These are phyloP conservation scores for Truncatella angustata DNA, from an alignment of 2,329 filamentous ascomycete species.

Conservation along the genomic window DNA sequence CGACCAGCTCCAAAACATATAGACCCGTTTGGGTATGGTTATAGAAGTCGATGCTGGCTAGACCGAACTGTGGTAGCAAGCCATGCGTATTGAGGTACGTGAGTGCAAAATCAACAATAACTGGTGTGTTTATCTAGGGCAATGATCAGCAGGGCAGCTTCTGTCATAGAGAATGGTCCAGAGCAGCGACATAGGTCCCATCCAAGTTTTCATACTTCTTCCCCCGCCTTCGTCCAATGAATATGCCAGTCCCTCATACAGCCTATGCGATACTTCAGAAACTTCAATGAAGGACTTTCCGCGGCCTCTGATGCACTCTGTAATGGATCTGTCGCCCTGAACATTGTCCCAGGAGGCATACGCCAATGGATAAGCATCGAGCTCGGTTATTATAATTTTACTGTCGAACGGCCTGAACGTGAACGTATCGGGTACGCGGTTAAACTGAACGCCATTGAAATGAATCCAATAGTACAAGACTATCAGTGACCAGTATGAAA, in stretches of 20 bases:
- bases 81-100: conserved; percentile 18
- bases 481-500: no score
- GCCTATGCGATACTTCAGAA: conserved; percentile 22
- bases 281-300: conserved; percentile 20
- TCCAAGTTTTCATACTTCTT: background rate
- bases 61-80: background rate
- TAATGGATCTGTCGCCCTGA: background rate
- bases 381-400: conserved; percentile 18
- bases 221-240: background rate
- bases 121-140: conserved; percentile 24
- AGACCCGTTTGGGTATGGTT: no score
- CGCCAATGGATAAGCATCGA: conserved; percentile 24
- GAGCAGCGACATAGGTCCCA: background rate
- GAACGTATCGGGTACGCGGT: conserved; percentile 18
- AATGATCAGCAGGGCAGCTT: background rate
- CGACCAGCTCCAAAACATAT: background rate
- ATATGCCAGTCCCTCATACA: conserved; percentile 23
- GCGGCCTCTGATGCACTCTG: conserved; percentile 9
- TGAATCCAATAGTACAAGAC: conserved; percentile 23
- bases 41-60: background rate
- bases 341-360: conserved; percentile 5
- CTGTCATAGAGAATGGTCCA: background rate
- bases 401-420: conserved; percentile 25
- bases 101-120: conserved; percentile 27
- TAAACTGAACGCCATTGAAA: conserved; percentile 22